Conservation (phyloP, 2,329 filamentous ascomycete genomes). For the Exserohilum turcica region DNA sequence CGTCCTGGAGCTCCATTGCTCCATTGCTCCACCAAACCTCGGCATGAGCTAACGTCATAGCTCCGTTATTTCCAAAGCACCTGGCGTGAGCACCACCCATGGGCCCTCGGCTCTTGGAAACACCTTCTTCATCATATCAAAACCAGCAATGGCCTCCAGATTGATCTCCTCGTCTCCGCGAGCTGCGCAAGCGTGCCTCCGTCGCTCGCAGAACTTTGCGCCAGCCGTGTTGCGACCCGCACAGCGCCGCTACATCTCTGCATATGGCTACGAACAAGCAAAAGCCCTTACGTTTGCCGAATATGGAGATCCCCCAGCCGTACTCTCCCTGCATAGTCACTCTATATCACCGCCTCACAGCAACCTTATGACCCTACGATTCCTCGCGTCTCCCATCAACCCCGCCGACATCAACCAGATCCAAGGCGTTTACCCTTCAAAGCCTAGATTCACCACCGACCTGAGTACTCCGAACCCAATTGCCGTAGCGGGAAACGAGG, state of each 20-base stretch:
- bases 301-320: constrained; percentile 75
- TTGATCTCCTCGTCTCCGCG: constrained; percentile 23
- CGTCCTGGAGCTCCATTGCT: not conserved
- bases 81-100: constrained; percentile 10
- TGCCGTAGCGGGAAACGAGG: constrained; percentile 87
- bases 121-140: not conserved
- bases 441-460: constrained; percentile 74
- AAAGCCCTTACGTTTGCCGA: constrained; percentile 79
- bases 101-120: constrained; percentile 10
- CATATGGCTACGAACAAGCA: constrained; percentile 82
- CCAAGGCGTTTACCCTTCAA: constrained; percentile 91
- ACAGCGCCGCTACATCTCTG: constrained; percentile 56
- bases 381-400: constrained; percentile 91
- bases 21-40: constrained; percentile 26
- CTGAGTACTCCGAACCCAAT: constrained; percentile 78
- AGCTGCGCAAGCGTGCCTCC: constrained; percentile 28
- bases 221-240: constrained; percentile 11
- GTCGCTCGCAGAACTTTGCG: constrained; percentile 14
- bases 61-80: constrained; percentile 17
- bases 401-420: constrained; percentile 98
- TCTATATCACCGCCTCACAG: constrained; percentile 78
- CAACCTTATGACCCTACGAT: constrained; percentile 74
- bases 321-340: constrained; percentile 72
- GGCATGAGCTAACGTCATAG: constrained; percentile 38
- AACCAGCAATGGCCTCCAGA: constrained; percentile 35